Evolutionary conservation across 2,329 filamentous ascomycete genomes (phyloP).

Genomic region (Fusarium fujikuroi): DNA sequence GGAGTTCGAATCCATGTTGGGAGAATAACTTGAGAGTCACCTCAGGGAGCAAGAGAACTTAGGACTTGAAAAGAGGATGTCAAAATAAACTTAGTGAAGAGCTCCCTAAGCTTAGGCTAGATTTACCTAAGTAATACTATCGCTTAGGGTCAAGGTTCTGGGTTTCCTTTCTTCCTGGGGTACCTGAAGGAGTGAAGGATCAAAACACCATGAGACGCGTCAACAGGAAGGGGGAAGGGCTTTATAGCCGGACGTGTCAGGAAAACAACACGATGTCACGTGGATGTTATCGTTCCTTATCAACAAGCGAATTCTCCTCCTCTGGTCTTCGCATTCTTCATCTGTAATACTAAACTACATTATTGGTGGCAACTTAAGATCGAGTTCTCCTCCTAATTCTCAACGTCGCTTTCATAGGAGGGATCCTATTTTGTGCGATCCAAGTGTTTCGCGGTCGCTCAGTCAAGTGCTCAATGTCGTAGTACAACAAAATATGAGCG

Average conservation of each 20-base stretch:
- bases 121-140: not conserved
- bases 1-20: fast-evolving
- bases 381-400: not conserved
- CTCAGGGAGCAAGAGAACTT: too few species aligned
- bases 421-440: constrained; percentile 7
- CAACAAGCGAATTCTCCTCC: not conserved
- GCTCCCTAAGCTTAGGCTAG: not conserved
- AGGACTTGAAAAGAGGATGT: too few species aligned
- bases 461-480: not conserved
- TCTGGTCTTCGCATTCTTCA: not conserved
- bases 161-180: not conserved
- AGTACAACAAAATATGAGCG: not conserved
- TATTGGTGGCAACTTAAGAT: not conserved
- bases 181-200: not conserved
- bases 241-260: not conserved
- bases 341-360: too few species aligned
- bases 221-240: not conserved
- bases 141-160: not conserved
- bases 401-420: constrained; percentile 3
- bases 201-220: not conserved
- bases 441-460: not conserved
- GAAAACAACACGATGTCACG: not conserved
- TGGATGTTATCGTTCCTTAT: not conserved
- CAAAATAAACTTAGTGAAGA: not conserved
- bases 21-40: not conserved